These are phyloP conservation scores for Speleostelium caveatum DNA, from an alignment of 78 protist genomes.

Conservation along the genomic window DNA sequence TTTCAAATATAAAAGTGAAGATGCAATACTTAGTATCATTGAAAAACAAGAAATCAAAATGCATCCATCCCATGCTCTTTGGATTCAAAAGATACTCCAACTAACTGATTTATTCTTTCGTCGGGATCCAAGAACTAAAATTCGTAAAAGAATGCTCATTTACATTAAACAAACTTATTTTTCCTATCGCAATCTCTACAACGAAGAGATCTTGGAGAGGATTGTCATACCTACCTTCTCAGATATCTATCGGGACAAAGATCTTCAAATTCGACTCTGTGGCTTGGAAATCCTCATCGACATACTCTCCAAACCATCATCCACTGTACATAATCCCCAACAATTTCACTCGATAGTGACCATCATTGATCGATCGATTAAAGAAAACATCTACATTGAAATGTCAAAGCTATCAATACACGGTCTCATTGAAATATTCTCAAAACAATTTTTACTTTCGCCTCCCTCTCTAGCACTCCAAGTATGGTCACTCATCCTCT, in stretches of 20 bases:
- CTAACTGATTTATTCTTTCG: slow-evolving; percentile 36
- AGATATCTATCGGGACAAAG: slow-evolving; percentile 36
- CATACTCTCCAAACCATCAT: not conserved
- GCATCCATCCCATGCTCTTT: slow-evolving; percentile 70
- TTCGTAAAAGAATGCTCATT: slow-evolving; percentile 18
- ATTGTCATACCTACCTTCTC: slow-evolving; percentile 28
- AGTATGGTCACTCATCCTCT: slow-evolving; percentile 15
- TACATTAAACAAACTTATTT: slow-evolving; percentile 20
- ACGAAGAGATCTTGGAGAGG: slow-evolving; percentile 58
- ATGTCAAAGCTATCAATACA: not conserved
- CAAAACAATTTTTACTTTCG: slow-evolving; percentile 3
- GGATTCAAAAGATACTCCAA: slow-evolving; percentile 24
- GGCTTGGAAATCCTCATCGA: slow-evolving; percentile 52
- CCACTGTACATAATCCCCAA: not conserved
- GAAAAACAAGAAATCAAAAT: slow-evolving; percentile 6
- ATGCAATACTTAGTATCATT: slow-evolving; percentile 4
- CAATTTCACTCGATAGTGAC: slow-evolving; percentile 14
- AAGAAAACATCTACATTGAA: slow-evolving; percentile 5
- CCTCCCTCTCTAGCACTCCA: slow-evolving; percentile 28
- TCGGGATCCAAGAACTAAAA: slow-evolving; percentile 31
- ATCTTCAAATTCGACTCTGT: slow-evolving; percentile 6
- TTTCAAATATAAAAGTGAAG: slow-evolving; percentile 53
- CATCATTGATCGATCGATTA: slow-evolving; percentile 40
- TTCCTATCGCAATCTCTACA: slow-evolving; percentile 18
- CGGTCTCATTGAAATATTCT: slow-evolving; percentile 36